A percentile compares a stretch with the other conserved stretches of the same genome.
Evolutionary conservation across 306 rosid genomes (phyloP).

Genomic region (Quercus bicolor): DNA sequence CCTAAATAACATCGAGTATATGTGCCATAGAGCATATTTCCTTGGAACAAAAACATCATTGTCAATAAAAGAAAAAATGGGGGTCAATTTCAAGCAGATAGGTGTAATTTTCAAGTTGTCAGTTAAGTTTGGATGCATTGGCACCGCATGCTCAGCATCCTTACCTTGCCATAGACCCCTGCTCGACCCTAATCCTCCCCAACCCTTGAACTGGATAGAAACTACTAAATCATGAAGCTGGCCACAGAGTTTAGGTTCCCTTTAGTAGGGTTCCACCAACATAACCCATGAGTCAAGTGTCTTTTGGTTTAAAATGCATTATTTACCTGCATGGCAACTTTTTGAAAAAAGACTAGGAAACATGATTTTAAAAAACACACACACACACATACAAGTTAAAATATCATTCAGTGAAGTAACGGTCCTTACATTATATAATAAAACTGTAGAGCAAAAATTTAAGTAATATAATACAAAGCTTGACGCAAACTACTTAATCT

Average conservation of each 20-base stretch:
- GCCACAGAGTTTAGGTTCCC: not conserved
- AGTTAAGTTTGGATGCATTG: not conserved
- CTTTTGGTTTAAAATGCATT: not conserved
- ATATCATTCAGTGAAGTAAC: not conserved
- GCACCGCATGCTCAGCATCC: not conserved
- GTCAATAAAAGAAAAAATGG: not conserved
- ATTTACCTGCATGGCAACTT: not conserved
- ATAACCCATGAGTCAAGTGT: not conserved
- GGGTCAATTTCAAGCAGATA: not conserved
- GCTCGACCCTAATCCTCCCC: not conserved
- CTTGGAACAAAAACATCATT: not conserved
- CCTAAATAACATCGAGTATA: not conserved
- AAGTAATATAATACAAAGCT: not conserved
- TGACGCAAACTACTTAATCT: not conserved
- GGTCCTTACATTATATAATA: not conserved
- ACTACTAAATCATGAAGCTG: not conserved
- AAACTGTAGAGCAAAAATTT: not conserved
- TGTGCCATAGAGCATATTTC: not conserved
- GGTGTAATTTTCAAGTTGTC: not conserved
- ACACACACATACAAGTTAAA: not conserved
- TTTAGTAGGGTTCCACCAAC: not conserved
- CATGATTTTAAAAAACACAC: not conserved
- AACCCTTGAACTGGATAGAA: not conserved
- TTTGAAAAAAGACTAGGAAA: not conserved
- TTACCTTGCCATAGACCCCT: not conserved